Evolutionary conservation across 495 filamentous ascomycete genomes (phyloP).

Genomic region (Aspergillus mulundensis): DNA sequence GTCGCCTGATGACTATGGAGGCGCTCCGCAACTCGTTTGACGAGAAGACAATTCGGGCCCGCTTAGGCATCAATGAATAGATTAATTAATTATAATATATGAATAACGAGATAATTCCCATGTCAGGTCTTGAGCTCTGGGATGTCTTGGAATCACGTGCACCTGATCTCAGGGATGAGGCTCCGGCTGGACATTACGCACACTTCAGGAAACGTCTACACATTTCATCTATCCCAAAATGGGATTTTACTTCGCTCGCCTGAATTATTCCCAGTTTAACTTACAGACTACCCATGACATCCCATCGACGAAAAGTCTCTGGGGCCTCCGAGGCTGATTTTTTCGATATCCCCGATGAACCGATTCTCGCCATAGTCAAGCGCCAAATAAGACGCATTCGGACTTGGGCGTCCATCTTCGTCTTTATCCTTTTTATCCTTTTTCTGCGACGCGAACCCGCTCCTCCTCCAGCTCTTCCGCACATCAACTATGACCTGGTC

Average conservation of each 20-base stretch:
- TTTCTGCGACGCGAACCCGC: conserved; percentile 27
- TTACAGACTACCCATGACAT: not conserved
- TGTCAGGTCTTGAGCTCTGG: no score
- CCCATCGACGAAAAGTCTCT: conserved; percentile 28
- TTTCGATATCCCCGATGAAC: conserved; percentile 43
- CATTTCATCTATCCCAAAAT: not conserved
- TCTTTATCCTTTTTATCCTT: conserved; percentile 30
- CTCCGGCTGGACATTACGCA: not conserved
- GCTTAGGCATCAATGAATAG: conserved; percentile 24
- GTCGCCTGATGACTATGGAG: conserved; percentile 66
- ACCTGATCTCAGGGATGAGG: not conserved
- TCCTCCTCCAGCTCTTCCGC: conserved; percentile 24
- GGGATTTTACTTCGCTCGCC: not conserved
- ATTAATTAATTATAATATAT: not conserved
- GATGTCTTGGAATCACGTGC: not conserved
- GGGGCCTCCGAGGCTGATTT: conserved; percentile 39
- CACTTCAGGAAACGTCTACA: not conserved
- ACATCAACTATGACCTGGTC: conserved; percentile 38
- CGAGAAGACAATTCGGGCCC: conserved; percentile 41
- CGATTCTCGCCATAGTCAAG: conserved; percentile 27
- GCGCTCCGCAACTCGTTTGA: conserved; percentile 52
- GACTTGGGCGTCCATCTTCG: conserved; percentile 32
- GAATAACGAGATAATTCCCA: no score
- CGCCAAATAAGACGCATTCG: conserved; percentile 36
- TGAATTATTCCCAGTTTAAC: not conserved